Conservation (phyloP, 2,329 filamentous ascomycete genomes). For the Phialemoniopsis sp. region DNA sequence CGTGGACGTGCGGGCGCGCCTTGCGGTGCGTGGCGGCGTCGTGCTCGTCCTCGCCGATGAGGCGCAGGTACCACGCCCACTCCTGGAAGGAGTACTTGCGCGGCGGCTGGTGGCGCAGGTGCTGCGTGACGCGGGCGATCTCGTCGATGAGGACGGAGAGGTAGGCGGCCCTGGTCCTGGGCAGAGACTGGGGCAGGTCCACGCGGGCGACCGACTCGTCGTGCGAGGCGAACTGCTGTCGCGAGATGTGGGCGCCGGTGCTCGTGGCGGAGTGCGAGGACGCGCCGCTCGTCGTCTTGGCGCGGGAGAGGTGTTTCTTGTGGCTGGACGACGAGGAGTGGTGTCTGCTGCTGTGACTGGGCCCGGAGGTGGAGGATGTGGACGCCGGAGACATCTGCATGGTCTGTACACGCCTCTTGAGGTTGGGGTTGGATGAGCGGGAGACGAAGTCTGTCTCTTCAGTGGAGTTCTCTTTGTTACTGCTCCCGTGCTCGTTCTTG, state of each 20-base stretch:
- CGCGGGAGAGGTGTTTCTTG: not conserved
- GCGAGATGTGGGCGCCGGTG: slow-evolving; percentile 1
- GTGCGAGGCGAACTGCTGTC: slow-evolving; percentile 9
- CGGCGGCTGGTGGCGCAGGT: slow-evolving; percentile 51
- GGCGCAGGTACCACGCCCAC: slow-evolving; percentile 78
- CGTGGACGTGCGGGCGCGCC: slow-evolving; percentile 11
- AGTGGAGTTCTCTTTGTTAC: too few species aligned
- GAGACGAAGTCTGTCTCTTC: too few species aligned
- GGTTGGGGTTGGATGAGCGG: too few species aligned
- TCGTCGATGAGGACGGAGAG: slow-evolving; percentile 66
- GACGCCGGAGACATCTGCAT: too few species aligned
- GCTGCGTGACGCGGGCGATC: slow-evolving; percentile 62
- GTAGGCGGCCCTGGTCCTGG: slow-evolving; percentile 42
- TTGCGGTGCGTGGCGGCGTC: slow-evolving; percentile 45
- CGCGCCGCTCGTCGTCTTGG: too few species aligned
- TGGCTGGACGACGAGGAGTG: too few species aligned
- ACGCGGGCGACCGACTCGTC: slow-evolving; percentile 23
- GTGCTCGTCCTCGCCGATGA: slow-evolving; percentile 66
- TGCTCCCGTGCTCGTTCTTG: too few species aligned
- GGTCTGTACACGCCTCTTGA: too few species aligned
- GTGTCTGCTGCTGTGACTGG: too few species aligned
- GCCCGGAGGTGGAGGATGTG: too few species aligned
- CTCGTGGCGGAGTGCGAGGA: not conserved
- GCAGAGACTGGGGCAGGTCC: slow-evolving; percentile 30
- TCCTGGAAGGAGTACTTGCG: slow-evolving; percentile 76